These are phyloP conservation scores for Boletus subcaerulescens DNA, from an alignment of 768 basidiomycete genomes.

Conservation along the genomic window DNA sequence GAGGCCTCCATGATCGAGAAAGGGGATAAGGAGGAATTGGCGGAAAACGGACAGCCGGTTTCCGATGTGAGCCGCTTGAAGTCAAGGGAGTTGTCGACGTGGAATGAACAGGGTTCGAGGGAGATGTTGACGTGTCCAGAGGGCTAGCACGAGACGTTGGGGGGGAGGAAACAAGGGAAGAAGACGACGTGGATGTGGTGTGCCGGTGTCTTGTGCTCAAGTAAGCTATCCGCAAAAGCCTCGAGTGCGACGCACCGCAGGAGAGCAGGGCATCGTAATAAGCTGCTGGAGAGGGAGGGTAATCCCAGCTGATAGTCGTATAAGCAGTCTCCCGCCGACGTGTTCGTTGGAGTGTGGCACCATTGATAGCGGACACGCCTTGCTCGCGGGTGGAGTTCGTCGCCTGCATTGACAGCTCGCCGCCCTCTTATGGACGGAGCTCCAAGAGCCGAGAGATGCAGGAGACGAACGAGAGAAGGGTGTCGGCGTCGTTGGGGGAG, in stretches of 20 bases:
- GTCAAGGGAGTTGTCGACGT: neutral
- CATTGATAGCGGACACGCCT: neutral
- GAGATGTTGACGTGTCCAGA: neutral
- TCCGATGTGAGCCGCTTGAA: neutral
- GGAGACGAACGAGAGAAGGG: neutral
- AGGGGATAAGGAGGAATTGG: constrained; percentile 1
- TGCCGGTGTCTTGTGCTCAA: constrained; percentile 6
- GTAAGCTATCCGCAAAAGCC: constrained; percentile 26
- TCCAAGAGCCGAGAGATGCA: too few species aligned
- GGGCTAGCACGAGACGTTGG: neutral
- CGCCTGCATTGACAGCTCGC: constrained; percentile 15
- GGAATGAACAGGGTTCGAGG: neutral
- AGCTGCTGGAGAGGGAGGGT: constrained; percentile 13
- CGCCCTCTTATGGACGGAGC: constrained; percentile 5
- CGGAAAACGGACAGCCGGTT: neutral
- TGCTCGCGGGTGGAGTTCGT: constrained; percentile 4
- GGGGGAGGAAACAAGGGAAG: neutral
- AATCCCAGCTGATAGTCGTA: constrained; percentile 21
- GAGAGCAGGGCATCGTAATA: constrained; percentile 21
- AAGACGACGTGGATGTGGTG: neutral
- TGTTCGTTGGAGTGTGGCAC: constrained; percentile 1
- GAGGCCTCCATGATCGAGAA: constrained; percentile 5
- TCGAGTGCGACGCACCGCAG: constrained; percentile 26
- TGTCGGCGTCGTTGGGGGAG: neutral
- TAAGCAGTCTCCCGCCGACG: constrained; percentile 12